Percentiles rank a stretch among this genome's conserved stretches.
These are phyloP conservation scores for Vitis rupestris DNA, from an alignment of 164 flowering plant species.

Conservation along the genomic window DNA sequence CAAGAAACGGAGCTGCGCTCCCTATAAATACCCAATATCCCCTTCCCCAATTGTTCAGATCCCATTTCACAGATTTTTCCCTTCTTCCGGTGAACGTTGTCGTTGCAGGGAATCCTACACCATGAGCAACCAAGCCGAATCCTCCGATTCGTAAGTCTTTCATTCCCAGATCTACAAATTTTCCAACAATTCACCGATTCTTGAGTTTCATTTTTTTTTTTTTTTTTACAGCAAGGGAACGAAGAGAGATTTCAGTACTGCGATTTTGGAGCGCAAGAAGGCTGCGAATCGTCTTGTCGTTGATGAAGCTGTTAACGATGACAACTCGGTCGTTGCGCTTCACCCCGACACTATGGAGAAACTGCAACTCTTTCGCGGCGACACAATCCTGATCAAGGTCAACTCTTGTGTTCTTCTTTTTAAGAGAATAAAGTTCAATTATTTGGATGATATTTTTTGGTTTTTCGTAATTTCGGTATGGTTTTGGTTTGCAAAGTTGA, in stretches of 20 bases:
- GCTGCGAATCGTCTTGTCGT: conserved; percentile 76
- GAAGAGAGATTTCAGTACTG: conserved; percentile 81
- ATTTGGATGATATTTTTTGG: no score
- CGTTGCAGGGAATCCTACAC: not conserved
- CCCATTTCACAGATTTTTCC: not conserved
- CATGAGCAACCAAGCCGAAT: conserved; percentile 60
- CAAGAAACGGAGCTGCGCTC: conserved; percentile 34
- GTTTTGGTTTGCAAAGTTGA: no score
- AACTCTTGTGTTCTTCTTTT: not conserved
- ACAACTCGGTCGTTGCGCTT: conserved; percentile 76
- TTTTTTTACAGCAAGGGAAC: conserved; percentile 49
- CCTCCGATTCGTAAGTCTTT: conserved; percentile 59
- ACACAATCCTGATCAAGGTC: conserved; percentile 78
- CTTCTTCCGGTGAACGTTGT: not conserved
- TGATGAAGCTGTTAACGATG: conserved; percentile 78
- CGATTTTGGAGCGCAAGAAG: conserved; percentile 82
- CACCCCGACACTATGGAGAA: conserved; percentile 84
- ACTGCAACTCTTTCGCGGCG: conserved; percentile 83
- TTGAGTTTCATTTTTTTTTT: not conserved
- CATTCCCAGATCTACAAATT: conserved; percentile 13
- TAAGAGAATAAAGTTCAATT: not conserved
- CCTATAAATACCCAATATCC: conserved; percentile 15
- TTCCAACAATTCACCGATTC: conserved; percentile 1
- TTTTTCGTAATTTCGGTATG: no score
- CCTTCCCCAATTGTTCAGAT: conserved; percentile 9